Conservation (phyloP, 2,329 filamentous ascomycete genomes). For the Escovopsis sp. region DNA sequence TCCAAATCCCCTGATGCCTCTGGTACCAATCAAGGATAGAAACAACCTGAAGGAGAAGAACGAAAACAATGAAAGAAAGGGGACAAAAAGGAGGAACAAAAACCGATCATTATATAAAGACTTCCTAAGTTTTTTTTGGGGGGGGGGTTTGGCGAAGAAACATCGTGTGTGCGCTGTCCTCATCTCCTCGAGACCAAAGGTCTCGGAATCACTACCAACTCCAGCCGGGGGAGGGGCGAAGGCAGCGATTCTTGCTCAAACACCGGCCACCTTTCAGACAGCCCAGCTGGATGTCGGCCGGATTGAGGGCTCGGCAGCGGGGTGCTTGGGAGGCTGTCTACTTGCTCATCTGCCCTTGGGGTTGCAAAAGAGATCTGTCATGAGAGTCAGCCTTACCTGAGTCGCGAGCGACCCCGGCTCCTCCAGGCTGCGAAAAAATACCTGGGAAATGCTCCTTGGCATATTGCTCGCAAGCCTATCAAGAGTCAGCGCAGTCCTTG, state of each 20-base stretch:
- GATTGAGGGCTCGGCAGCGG: conserved; percentile 1
- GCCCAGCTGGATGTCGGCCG: conserved; percentile 1
- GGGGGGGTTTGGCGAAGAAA: not conserved
- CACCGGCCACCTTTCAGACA: not conserved
- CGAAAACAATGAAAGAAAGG: not conserved
- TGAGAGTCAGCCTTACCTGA: conserved; percentile 16
- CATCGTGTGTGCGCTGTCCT: not conserved
- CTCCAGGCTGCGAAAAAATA: conserved; percentile 14
- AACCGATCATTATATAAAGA: conserved; percentile 3
- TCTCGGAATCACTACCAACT: not conserved
- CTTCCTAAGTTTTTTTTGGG: not conserved
- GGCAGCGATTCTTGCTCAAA: not conserved
- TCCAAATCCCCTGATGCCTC: too few species aligned
- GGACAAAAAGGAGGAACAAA: conserved; percentile 1
- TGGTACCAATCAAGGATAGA: not conserved
- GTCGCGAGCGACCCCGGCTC: conserved; percentile 3
- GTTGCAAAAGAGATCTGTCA: conserved; percentile 23
- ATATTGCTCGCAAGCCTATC: conserved; percentile 53
- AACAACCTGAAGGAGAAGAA: not conserved
- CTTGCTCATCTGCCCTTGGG: conserved; percentile 21
- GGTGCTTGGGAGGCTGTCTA: not conserved
- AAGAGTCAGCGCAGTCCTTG: not conserved
- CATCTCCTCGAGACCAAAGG: not conserved
- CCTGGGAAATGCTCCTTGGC: conserved; percentile 84
- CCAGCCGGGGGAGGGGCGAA: not conserved